Base-by-base conservation (phyloP, 2,329 filamentous ascomycete genomes). In the Tolypocladium inflatum region DNA sequence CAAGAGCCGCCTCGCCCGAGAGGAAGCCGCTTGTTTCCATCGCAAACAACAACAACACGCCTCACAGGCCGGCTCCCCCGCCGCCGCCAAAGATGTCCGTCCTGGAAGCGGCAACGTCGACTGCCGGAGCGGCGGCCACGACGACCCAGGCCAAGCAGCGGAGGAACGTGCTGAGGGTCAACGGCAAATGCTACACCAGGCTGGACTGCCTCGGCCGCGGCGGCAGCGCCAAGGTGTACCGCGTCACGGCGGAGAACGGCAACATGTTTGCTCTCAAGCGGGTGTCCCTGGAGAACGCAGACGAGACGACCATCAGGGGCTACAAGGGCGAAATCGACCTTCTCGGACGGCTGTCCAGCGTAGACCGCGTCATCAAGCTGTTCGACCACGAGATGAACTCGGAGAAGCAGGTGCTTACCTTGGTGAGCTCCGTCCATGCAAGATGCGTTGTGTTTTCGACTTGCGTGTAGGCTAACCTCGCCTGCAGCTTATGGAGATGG, bases 41-140 rank as follows among this genome's bases (percentile, higher is more conserved):
- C 43, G 81, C 74, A 63, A 78, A 80, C 58, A 87, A 86, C 63
- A 78, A 80, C 58, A 87, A 86, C 63, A 96, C 91, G 4, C 91
- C 91, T 13, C 88, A 85, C 66, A 80, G 91, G 64, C 82, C 88
- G 26, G 90, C 90, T 1, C 88, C 87, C 0, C 87, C 85, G 0
- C 93, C 93, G 3, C 91, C 91, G 9, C 93, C 94, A 1, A 97
- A 97, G 73, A 97, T 97, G 93, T 94, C 90, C 1, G 88, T 96
- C 9, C 76, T 97, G n/a, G 91, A 97, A 64, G 88, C 92, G 3
- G 93, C 91, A 2, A 97, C 93, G 1, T 85, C 88, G 2, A 87
- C 86, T 13, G 91, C 89, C 4, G 92, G 92, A 17, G 89, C 91
- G 33, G 89, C 91, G 30, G 85, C 89, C 5, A 87, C 89, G 0